phyloP scores from a whole-genome alignment of 768 basidiomycete species.

The Rhizopogon vinicolor region DNA sequence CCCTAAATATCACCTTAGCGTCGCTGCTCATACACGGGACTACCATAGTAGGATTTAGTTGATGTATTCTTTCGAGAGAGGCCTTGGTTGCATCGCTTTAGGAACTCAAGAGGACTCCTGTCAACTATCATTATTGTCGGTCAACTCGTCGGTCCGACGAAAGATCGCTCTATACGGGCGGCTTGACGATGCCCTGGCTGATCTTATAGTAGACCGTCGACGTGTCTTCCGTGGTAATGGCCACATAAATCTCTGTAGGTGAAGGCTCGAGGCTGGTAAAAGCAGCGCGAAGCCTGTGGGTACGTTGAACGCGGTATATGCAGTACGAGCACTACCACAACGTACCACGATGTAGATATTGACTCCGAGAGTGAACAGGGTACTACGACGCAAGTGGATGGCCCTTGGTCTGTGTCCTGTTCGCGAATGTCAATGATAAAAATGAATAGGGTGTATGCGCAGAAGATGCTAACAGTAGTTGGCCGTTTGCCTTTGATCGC shows the following conservation, averaged over 20 bases:
- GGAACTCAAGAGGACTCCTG: neutral
- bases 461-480: constrained; percentile 37
- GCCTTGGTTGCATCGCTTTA: too few species aligned
- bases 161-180: constrained; percentile 38
- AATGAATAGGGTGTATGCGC: neutral
- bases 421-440: neutral
- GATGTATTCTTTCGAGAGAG: neutral
- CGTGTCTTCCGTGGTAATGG: constrained; percentile 71
- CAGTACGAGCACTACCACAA: neutral
- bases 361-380: constrained; percentile 68
- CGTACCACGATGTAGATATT: constrained; percentile 58
- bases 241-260: constrained; percentile 55
- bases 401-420: constrained; percentile 37
- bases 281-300: constrained; percentile 50
- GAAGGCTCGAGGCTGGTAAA: constrained; percentile 41
- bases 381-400: constrained; percentile 37
- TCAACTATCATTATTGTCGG: too few species aligned
- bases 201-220: constrained; percentile 85
- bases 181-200: constrained; percentile 73
- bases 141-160: too few species aligned
- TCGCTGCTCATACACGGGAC: neutral
- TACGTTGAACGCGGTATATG: neutral
- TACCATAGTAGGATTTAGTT: neutral
- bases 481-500: constrained; percentile 57
- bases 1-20: neutral